Evolutionary conservation across 1,284 basidiomycete genomes (phyloP).

Genomic region (Phylloboletellus chloephorus): DNA sequence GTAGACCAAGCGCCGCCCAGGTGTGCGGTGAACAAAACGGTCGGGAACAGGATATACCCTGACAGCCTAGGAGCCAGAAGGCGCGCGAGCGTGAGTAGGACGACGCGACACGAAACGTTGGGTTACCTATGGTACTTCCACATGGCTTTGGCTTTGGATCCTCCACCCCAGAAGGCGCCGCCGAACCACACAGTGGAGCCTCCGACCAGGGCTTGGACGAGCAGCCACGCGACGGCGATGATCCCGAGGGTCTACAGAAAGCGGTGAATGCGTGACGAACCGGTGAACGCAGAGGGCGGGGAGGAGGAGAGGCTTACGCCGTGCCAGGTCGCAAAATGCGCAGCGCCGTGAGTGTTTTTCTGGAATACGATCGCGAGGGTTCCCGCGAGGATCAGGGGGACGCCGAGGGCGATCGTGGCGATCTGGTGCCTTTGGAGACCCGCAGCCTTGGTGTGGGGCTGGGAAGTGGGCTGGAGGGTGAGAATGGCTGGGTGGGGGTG

Average conservation of each 20-base stretch:
- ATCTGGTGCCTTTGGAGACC: constrained; percentile 62
- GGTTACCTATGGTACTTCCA: constrained; percentile 74
- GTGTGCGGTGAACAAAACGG: constrained; percentile 51
- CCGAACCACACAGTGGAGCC: constrained; percentile 66
- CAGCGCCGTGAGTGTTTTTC: constrained; percentile 42
- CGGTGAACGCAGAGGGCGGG: not conserved
- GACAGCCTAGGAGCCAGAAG: constrained; percentile 41
- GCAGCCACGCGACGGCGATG: constrained; percentile 47
- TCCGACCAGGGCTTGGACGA: constrained; percentile 52
- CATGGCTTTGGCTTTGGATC: constrained; percentile 56
- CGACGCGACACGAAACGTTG: constrained; percentile 5
- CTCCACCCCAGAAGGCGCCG: constrained; percentile 60
- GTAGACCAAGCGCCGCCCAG: constrained; percentile 62
- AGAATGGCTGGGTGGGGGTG: constrained; percentile 47
- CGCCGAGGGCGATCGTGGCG: constrained; percentile 46
- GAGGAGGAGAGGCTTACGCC: constrained; percentile 40
- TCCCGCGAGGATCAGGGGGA: constrained; percentile 52
- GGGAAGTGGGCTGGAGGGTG: constrained; percentile 70
- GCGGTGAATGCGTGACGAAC: constrained; percentile 6
- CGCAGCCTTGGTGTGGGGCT: constrained; percentile 58
- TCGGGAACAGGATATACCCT: constrained; percentile 57
- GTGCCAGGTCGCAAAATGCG: constrained; percentile 66
- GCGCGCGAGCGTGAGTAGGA: not conserved
- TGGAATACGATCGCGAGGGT: constrained; percentile 50
- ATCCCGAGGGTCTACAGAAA: constrained; percentile 49